Evolutionary conservation across 106 monocot species (phyloP).

Genomic region (Vanilla planifolia): DNA sequence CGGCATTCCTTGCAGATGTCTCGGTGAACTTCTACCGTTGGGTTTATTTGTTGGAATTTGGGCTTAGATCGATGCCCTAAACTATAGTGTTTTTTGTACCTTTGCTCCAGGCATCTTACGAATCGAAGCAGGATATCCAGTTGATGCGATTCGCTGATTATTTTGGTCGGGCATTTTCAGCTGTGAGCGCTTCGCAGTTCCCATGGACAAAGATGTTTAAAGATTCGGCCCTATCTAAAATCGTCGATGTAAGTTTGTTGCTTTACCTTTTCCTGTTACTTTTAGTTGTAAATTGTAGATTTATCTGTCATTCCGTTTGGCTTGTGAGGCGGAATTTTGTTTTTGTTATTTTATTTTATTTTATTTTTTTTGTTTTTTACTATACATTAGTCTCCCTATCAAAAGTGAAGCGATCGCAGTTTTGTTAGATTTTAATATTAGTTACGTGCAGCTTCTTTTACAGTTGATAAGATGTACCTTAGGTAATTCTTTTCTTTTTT

Average conservation of each 20-base stretch:
- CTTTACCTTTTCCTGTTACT: constrained; percentile 1
- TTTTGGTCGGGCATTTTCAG: constrained; percentile 55
- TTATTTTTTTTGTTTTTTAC: too few relatives aligned
- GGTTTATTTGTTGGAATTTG: too few relatives aligned
- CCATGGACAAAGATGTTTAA: constrained; percentile 86
- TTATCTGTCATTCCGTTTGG: too few relatives aligned
- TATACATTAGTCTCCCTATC: too few relatives aligned
- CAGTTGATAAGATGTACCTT: too few relatives aligned
- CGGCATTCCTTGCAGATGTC: constrained; percentile 53
- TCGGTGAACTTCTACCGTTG: constrained; percentile 24
- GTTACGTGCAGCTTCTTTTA: too few relatives aligned
- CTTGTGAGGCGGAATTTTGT: too few relatives aligned
- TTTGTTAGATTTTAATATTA: too few relatives aligned
- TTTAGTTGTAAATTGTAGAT: too few relatives aligned
- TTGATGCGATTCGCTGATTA: constrained; percentile 91
- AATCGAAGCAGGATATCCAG: constrained; percentile 69
- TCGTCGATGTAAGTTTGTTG: constrained; percentile 60
- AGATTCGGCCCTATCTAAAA: constrained; percentile 70
- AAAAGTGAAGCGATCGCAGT: too few relatives aligned
- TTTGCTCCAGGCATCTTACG: constrained; percentile 74
- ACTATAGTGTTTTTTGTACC: background rate
- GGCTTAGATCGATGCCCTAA: background rate
- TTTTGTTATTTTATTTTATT: too few relatives aligned
- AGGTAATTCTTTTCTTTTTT: too few relatives aligned
- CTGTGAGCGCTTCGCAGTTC: constrained; percentile 62